Evolutionary conservation across 2,329 filamentous ascomycete genomes (phyloP).

Genomic region (Pseudocercospora musae): DNA sequence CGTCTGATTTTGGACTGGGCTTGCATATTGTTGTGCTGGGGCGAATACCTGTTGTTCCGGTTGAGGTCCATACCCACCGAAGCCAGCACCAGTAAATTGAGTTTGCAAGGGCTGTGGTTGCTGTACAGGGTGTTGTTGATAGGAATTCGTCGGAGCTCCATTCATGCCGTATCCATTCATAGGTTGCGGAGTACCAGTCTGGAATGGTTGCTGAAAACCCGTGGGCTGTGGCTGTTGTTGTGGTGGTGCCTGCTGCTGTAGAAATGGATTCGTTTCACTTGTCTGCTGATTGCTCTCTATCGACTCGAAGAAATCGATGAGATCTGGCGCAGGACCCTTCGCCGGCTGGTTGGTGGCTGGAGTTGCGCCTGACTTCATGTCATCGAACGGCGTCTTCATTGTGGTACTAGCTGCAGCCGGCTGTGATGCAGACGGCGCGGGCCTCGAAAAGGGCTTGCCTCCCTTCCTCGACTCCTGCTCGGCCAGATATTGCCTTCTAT

Average conservation of each 20-base stretch:
- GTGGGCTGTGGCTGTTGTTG: slow-evolving; percentile 39
- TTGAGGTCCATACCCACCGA: slow-evolving; percentile 74
- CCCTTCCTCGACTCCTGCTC: slow-evolving; percentile 67
- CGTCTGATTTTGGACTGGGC: slow-evolving; percentile 35
- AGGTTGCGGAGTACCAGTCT: slow-evolving; percentile 19
- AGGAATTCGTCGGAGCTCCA: slow-evolving; percentile 36
- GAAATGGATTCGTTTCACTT: slow-evolving; percentile 36
- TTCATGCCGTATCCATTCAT: slow-evolving; percentile 26
- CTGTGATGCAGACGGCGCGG: slow-evolving; percentile 32
- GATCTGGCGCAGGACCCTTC: slow-evolving; percentile 69
- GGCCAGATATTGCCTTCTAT: slow-evolving; percentile 85
- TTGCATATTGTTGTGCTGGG: slow-evolving; percentile 30
- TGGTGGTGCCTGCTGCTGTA: slow-evolving; percentile 24
- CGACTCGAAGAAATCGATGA: slow-evolving; percentile 93
- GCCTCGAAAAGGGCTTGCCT: slow-evolving; percentile 38
- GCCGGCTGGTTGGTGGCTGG: slow-evolving; percentile 23
- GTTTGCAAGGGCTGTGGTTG: slow-evolving; percentile 53
- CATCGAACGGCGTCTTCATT: slow-evolving; percentile 35
- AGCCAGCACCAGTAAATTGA: slow-evolving; percentile 71
- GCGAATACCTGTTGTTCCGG: slow-evolving; percentile 53
- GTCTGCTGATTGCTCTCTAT: slow-evolving; percentile 85
- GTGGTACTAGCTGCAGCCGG: slow-evolving; percentile 39
- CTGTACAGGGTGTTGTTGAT: slow-evolving; percentile 31
- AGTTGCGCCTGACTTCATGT: slow-evolving; percentile 23
- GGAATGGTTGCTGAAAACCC: slow-evolving; percentile 38